Conservation (phyloP, 352 stramenopile species). For the Phytophthora capsici region DNA sequence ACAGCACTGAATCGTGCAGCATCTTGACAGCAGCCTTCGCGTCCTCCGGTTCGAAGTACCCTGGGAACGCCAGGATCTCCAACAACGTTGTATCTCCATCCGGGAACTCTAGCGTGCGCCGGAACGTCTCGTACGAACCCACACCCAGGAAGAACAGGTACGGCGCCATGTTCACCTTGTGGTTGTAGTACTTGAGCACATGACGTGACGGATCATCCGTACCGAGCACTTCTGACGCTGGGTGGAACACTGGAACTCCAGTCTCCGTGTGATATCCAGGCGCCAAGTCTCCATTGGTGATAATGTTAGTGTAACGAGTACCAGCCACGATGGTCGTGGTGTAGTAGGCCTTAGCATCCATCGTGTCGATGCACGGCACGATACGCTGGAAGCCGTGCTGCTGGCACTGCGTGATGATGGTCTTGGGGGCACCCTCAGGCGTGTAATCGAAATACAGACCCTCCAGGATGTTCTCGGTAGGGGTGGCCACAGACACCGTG, state of each 20-base stretch:
- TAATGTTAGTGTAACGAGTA: constrained; percentile 83
- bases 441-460: constrained; percentile 85
- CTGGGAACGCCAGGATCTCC: constrained; percentile 76
- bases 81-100: constrained; percentile 76
- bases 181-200: constrained; percentile 82
- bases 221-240: constrained; percentile 56
- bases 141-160: constrained; percentile 85
- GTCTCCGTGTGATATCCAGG: constrained; percentile 65
- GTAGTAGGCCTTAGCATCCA: constrained; percentile 85
- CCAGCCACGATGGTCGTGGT: constrained; percentile 78
- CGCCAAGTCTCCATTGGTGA: constrained; percentile 80
- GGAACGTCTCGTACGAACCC: constrained; percentile 81
- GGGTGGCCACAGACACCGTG: constrained; percentile 66
- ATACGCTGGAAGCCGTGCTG: constrained; percentile 85
- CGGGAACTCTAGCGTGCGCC: constrained; percentile 74
- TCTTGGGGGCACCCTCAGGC: constrained; percentile 66
- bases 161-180: constrained; percentile 86
- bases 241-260: constrained; percentile 70
- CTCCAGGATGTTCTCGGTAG: constrained; percentile 81
- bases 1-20: constrained; percentile 79
- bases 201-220: constrained; percentile 62
- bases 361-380: constrained; percentile 80
- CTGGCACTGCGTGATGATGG: constrained; percentile 86
- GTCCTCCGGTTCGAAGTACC: constrained; percentile 69
- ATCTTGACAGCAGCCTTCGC: constrained; percentile 76